phyloP scores from a whole-genome alignment of 1,284 basidiomycete genomes.

The Trichosporon asahii region DNA sequence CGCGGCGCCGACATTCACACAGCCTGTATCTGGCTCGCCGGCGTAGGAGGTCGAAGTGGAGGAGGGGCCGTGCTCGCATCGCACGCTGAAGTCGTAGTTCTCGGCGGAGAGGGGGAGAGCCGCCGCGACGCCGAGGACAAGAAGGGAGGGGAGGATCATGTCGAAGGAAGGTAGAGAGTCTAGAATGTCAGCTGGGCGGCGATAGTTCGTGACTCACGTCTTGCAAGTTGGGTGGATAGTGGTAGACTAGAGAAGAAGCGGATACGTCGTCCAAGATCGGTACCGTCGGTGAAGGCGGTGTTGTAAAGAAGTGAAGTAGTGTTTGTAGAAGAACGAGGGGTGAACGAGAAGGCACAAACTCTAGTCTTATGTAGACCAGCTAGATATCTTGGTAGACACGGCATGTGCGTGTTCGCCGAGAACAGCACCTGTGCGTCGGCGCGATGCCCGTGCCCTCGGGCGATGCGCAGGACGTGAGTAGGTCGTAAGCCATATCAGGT shows the following conservation, averaged over 20 bases:
- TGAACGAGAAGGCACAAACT: neutral
- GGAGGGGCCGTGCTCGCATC: neutral
- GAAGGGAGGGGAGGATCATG: neutral
- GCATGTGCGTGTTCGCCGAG: neutral
- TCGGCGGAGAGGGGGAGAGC: neutral
- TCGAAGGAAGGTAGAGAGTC: neutral
- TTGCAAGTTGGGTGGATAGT: neutral
- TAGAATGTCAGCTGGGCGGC: neutral
- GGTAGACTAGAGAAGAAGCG: too few species aligned
- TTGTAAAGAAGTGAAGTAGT: too few species aligned
- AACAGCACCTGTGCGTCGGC: neutral
- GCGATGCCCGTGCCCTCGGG: neutral
- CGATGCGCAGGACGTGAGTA: neutral
- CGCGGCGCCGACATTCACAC: neutral
- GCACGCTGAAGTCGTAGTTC: neutral
- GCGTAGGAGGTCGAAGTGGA: neutral
- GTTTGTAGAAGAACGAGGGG: neutral
- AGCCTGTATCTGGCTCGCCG: neutral
- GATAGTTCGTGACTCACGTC: neutral
- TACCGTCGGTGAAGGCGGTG: too few species aligned
- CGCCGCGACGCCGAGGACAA: neutral
- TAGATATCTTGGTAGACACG: neutral
- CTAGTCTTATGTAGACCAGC: neutral
- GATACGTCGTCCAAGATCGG: too few species aligned
- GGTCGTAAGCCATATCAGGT: neutral